Evolutionary conservation across 164 flowering plant species (phyloP), one percentile per base, ranked within the genome.

Genomic region (Warburgia ugandensis): DNA sequence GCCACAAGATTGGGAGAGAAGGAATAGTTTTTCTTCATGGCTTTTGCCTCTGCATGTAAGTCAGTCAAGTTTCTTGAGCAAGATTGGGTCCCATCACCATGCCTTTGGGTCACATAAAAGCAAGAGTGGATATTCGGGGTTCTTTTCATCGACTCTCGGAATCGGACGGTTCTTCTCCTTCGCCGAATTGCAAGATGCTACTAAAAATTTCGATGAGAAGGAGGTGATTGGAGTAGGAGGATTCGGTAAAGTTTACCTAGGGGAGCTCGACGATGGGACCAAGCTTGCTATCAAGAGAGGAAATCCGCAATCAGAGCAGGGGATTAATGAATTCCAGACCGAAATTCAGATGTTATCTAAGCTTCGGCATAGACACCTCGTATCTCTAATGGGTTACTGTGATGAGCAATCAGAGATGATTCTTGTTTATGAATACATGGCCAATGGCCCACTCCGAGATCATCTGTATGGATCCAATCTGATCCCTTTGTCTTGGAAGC

Each of bases 381-480:
- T 91, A 0, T 85, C 96, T 0, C 74, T 91, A 0, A 75, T 85
- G 4, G 95, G 96, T 7, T 91, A 85, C 41, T 87, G 92, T 31
- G 95, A 91, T 35, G 90, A 91, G 45, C 52, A 69, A 2, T 65
- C 78, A 0, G 98, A 91, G 57, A 91, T 91, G 96, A 85, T 88
- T 45, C 77, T 91, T 6, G 92, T 87, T 0, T 91, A 87, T 28
- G 98, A 87, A 67, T 87, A 83, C 78, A 85, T 91, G 96, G 53
- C 84, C 0, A 77, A 83, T 32, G 98, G 98, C 3, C 86, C 94
- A 0, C 68, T 91, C 0, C 78, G 95, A 0, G 90, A 87, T 51
- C 96, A 87, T 43, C 55, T 87, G 17, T 83, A 87, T 37, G 92
- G 88, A 42, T 66, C 87, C 0, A 68, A 45, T 53, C 72, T 73